Conservation (phyloP, 768 basidiomycete species). For the Collybiopsis luxurians region DNA sequence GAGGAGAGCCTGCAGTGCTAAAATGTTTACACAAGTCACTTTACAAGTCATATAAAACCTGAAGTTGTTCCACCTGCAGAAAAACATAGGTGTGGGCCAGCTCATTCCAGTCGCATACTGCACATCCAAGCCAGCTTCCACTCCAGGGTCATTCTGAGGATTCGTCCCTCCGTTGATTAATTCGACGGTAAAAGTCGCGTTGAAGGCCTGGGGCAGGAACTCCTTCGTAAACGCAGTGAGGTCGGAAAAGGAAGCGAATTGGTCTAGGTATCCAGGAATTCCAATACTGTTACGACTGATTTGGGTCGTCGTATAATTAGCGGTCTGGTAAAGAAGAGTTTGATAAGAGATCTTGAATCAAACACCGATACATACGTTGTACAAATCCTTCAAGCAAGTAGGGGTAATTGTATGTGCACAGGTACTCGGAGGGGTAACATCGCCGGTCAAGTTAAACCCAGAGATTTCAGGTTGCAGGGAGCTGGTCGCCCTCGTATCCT, state of each 20-base stretch:
- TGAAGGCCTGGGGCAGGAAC: slow-evolving; percentile 48
- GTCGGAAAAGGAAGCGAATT: slow-evolving; percentile 58
- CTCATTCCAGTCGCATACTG: slow-evolving; percentile 61
- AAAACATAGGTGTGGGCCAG: slow-evolving; percentile 58
- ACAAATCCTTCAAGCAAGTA: slow-evolving; percentile 53
- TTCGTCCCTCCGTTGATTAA: slow-evolving; percentile 57
- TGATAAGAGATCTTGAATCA: too few species aligned
- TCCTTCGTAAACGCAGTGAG: slow-evolving; percentile 53
- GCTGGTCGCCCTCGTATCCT: slow-evolving; percentile 51
- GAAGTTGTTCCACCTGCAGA: slow-evolving; percentile 39
- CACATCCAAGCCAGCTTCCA: slow-evolving; percentile 70
- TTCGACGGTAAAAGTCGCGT: slow-evolving; percentile 41
- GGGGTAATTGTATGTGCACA: slow-evolving; percentile 51
- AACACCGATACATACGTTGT: too few species aligned
- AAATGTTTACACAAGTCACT: not conserved
- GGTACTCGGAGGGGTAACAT: slow-evolving; percentile 37
- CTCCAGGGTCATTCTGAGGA: slow-evolving; percentile 52
- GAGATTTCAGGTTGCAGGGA: slow-evolving; percentile 48
- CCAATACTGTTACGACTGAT: slow-evolving; percentile 51
- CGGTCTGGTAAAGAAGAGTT: slow-evolving; percentile 26
- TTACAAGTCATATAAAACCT: not conserved
- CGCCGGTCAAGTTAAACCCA: slow-evolving; percentile 3
- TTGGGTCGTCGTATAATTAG: slow-evolving; percentile 40
- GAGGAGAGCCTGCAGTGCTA: slow-evolving; percentile 67
- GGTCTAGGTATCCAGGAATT: too few species aligned